These are phyloP conservation scores for Glonium stellatum DNA, from an alignment of 495 filamentous ascomycete genomes.

Conservation along the genomic window DNA sequence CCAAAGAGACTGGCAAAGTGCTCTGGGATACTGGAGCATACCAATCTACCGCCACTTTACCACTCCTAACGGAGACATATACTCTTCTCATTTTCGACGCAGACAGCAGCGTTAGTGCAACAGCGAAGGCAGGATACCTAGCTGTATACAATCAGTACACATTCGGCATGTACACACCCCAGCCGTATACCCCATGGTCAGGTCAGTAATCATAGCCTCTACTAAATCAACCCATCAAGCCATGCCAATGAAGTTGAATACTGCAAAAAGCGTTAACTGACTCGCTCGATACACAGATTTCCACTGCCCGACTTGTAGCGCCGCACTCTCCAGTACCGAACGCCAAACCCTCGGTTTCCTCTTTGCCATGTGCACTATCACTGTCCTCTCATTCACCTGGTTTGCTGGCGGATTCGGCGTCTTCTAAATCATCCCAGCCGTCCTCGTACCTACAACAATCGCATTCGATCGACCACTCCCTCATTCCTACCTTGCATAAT, in stretches of 20 bases:
- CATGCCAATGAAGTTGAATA: no score
- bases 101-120: slow-evolving; percentile 52
- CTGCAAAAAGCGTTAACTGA: slow-evolving; percentile 6
- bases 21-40: slow-evolving; percentile 78
- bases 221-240: not conserved
- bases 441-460: not conserved
- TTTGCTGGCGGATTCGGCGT: slow-evolving; percentile 67
- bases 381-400: slow-evolving; percentile 80
- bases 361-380: slow-evolving; percentile 66
- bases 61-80: slow-evolving; percentile 67
- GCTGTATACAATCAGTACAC: slow-evolving; percentile 52
- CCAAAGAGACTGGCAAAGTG: slow-evolving; percentile 49
- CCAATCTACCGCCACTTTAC: slow-evolving; percentile 52
- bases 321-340: slow-evolving; percentile 58
- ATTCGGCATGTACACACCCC: slow-evolving; percentile 78
- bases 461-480: slow-evolving; percentile 4
- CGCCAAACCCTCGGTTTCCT: slow-evolving; percentile 62
- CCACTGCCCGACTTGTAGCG: slow-evolving; percentile 64
- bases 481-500: not conserved
- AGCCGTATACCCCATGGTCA: slow-evolving; percentile 54
- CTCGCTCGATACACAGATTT: slow-evolving; percentile 38
- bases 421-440: slow-evolving; percentile 35
- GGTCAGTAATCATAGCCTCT: slow-evolving; percentile 42
- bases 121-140: slow-evolving; percentile 66
- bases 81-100: slow-evolving; percentile 80